Conservation (phyloP, 306 rosid species). For the Canavalia gladiata region DNA sequence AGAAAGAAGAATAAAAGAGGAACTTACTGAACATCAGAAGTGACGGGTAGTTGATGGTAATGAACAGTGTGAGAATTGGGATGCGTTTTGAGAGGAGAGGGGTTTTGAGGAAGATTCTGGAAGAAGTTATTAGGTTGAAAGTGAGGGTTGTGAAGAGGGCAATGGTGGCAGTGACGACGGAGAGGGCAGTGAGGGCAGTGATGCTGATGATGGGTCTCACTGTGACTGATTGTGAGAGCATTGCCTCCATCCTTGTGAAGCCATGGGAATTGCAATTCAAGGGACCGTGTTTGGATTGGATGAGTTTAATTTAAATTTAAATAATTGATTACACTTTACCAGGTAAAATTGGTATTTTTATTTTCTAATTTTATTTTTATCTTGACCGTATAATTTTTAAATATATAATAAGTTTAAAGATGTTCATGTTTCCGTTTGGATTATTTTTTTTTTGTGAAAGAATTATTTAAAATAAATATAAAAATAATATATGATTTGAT, state of each 20-base stretch:
- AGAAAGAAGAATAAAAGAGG: background rate
- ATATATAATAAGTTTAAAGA: too few species aligned
- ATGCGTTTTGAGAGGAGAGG: background rate
- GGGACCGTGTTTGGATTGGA: too few species aligned
- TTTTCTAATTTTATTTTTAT: too few species aligned
- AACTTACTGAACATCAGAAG: slow-evolving; percentile 46
- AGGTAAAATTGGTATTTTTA: too few species aligned
- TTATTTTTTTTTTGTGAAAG: too few species aligned
- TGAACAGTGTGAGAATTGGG: background rate
- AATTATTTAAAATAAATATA: too few species aligned
- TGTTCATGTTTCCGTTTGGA: too few species aligned
- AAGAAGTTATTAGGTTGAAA: background rate
- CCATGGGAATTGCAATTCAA: background rate
- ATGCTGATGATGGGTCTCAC: background rate
- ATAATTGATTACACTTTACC: too few species aligned
- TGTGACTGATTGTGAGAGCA: slow-evolving; percentile 1
- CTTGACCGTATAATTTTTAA: too few species aligned
- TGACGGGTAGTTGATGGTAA: background rate
- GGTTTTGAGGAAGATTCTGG: too few species aligned
- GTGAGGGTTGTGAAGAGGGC: slow-evolving; percentile 48
- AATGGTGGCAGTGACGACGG: slow-evolving; percentile 45
- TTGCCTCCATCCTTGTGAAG: slow-evolving; percentile 4
- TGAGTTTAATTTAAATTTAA: too few species aligned
- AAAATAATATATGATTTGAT: too few species aligned
- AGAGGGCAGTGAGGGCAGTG: slow-evolving; percentile 50